Evolutionary conservation across 441 rosid genomes (phyloP).

Genomic region (Aquilaria agallochum): DNA sequence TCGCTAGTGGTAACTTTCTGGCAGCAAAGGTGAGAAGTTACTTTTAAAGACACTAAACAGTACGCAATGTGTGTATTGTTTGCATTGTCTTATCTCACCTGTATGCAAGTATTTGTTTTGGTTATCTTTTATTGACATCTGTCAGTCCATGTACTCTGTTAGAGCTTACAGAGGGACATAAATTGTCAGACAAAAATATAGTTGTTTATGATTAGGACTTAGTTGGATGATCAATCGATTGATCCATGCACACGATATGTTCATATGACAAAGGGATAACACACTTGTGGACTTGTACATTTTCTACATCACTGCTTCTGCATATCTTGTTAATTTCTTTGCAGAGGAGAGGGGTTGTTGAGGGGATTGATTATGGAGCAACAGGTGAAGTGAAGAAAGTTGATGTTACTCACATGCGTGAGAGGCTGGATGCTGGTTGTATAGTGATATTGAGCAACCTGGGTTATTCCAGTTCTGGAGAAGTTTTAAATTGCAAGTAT

Average conservation of each 20-base stretch:
- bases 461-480: constrained; percentile 95
- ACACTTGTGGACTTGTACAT: neutral
- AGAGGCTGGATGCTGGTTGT: constrained; percentile 89
- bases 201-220: neutral
- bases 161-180: no score
- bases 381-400: constrained; percentile 96
- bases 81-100: no score
- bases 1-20: constrained; percentile 95
- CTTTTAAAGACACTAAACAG: neutral
- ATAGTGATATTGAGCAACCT: constrained; percentile 80
- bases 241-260: no score
- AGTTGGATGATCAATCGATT: no score
- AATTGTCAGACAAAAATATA: no score
- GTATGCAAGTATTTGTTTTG: no score
- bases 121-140: no score
- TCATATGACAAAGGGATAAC: no score
- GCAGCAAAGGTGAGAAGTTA: constrained; percentile 74
- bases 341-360: constrained; percentile 93
- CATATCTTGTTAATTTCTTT: constrained; percentile 16
- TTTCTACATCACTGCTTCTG: constrained; percentile 9
- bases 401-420: constrained; percentile 73
- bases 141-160: neutral
- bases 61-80: no score
- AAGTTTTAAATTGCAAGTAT: constrained; percentile 98
- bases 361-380: constrained; percentile 92